Evolutionary conservation across 768 basidiomycete species (phyloP).

Genomic region (Hypholoma sublateritium): DNA sequence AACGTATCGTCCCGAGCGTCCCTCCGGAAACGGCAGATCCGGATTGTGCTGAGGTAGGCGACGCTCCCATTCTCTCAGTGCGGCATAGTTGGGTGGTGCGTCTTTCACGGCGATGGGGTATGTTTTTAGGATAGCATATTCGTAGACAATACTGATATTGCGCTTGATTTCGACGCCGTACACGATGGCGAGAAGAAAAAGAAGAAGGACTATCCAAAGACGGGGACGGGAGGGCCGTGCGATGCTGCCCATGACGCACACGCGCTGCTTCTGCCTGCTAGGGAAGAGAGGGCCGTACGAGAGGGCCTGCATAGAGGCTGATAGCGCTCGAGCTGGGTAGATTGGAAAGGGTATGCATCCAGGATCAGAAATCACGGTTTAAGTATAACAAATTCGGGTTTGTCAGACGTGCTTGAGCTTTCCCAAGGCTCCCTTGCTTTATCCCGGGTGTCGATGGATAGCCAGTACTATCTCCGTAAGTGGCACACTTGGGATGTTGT

Average conservation of each 20-base stretch:
- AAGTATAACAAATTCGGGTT: not conserved
- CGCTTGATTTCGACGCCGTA: slow-evolving; percentile 11
- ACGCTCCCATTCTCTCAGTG: slow-evolving; percentile 36
- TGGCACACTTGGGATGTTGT: too few species aligned
- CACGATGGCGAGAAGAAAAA: slow-evolving; percentile 8
- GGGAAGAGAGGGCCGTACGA: not conserved
- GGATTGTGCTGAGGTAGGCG: slow-evolving; percentile 53
- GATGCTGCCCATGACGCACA: slow-evolving; percentile 4
- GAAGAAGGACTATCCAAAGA: slow-evolving; percentile 7
- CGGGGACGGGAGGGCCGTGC: slow-evolving; percentile 10
- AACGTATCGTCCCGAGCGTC: slow-evolving; percentile 46
- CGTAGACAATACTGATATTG: slow-evolving; percentile 5
- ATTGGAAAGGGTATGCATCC: not conserved
- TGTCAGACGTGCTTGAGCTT: not conserved
- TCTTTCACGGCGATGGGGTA: not conserved
- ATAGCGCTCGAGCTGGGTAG: not conserved
- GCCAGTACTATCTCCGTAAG: too few species aligned
- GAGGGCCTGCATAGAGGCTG: slow-evolving; percentile 2
- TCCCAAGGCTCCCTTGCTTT: not conserved
- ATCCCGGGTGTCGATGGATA: not conserved
- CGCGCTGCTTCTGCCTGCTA: slow-evolving; percentile 12
- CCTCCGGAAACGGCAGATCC: slow-evolving; percentile 49
- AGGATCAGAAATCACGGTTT: not conserved
- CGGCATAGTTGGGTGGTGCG: slow-evolving; percentile 15
- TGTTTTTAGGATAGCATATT: not conserved